phyloP scores from a whole-genome alignment of 495 filamentous ascomycete genomes.

The Neurospora tetrasperma region DNA sequence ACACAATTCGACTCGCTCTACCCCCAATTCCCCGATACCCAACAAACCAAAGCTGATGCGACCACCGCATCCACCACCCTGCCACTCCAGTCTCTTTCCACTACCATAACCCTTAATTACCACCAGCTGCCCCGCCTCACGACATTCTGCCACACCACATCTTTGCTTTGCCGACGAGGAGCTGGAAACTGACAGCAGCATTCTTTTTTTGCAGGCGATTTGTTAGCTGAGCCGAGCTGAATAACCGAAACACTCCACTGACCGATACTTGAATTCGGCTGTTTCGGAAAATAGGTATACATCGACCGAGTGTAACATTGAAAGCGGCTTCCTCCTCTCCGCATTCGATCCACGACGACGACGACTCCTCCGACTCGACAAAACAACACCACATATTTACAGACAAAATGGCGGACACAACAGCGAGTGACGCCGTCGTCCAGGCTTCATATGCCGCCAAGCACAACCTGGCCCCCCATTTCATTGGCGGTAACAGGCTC shows the following conservation, averaged over 20 bases:
- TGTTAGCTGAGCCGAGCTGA: neutral
- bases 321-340: constrained; percentile 3
- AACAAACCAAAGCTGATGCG: neutral
- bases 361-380: neutral
- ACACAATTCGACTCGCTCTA: neutral
- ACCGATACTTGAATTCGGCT: neutral
- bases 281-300: neutral
- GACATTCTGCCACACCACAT: neutral
- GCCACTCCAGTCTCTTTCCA: neutral
- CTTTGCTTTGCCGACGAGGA: neutral
- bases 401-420: constrained; percentile 35
- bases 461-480: constrained; percentile 76
- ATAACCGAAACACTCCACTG: neutral
- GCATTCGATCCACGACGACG: neutral
- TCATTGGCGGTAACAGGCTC: constrained; percentile 88
- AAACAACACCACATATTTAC: neutral
- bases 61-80: neutral
- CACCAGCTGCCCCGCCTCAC: neutral
- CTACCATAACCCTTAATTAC: neutral
- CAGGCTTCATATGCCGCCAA: constrained; percentile 57
- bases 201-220: neutral
- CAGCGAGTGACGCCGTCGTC: constrained; percentile 35
- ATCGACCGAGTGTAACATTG: neutral
- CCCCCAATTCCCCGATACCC: neutral
- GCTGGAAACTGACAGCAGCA: neutral